Evolutionary conservation across 495 filamentous ascomycete species (phyloP), one percentile per base, ranked within the genome.

Genomic region (Pseudotulostoma volvatum): DNA sequence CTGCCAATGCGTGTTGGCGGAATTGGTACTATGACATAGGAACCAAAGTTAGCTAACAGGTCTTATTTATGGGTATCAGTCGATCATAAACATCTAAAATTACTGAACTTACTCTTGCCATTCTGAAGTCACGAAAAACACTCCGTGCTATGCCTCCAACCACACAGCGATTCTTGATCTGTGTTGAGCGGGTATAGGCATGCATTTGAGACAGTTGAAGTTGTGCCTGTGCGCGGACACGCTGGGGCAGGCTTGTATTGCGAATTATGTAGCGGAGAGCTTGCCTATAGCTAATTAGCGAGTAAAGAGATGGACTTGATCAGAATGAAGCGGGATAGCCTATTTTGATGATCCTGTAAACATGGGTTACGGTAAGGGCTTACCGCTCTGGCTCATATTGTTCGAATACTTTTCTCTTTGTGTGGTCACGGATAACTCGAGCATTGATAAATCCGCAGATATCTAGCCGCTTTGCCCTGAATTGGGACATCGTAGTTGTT

Each of bases 181-280:
- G 85, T 36, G 90, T 95, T 18, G 81, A 72, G 34, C 85, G 71
- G 9, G 92, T 96, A 59, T 94, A 93, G 67, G 71, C 68, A 60
- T 94, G 83, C 92, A 95, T 96, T 60, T 86, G 76, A 7, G 82
- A 76, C 36, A 97, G 71, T 59, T 95, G 76, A 18, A 97, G 68
- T 64, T 95, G 87, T 30, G 92, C 90, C 54, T 85, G 79, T 38
- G 82, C 85, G 44, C 90, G 77, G 17, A 75, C 75, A 45, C 87
- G 76, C 35, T 73, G 65, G 4, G 86, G 77, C 14, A 97, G 78
- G 7, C 73, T 77, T 18, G 86, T 88, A 59, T 97, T 97, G 55
- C 80, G 84, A 58, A 93, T 79, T 46, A 92, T 75, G 61, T 93
- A 95, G 46, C 90, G 81, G 35, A 96, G 79, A 18, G 92, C 90